Base-by-base conservation (phyloP, 345 rosid genomes). In the Luvunga scandens region DNA sequence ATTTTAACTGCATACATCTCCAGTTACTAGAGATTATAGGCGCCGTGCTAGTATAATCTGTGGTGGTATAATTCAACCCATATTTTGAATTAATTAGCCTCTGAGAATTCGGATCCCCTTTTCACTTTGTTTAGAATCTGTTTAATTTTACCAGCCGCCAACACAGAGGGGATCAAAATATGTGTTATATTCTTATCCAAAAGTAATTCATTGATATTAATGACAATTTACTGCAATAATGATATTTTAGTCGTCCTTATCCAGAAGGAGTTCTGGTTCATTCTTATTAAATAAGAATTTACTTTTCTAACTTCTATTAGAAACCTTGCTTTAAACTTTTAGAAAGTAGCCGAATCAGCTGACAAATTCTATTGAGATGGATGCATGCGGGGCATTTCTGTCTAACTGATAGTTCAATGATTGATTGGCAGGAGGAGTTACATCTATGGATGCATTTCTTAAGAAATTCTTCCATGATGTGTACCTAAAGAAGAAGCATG, bases 401-500 rank as follows among this genome's bases (percentile, higher is more conserved):
- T 4, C 22, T 56, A 13, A 56, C 12, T 42, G 22, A 42, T 18
- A 12, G 34, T 77, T 75, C 14, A 24, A 68, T 68, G 45, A 72
- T 76, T 66, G 25, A 72, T 76, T 66, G 25, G 67, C 93, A 92
- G 97, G 98, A 63, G 98, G 99, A 60, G 98, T 94, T 57, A 91
- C 97, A 48, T 91, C 97, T 8, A 91, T 88, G 94, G 90, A 96
- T 84, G 91, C 79, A 48, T 96, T 96, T 78, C 99, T 96, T 16
- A 28, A 70, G 57, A 78, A 90, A 69, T 96, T 96, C 73, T 94
- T 96, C 90, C 91, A 77, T 16, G 38, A 72, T 1, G 97, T 96
- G 14, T 91, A 88, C 76, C 75, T 79, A 71, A 90, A 84, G 73
- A 94, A 92, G 90, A 77, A 88, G 71, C 91, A 59, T 55, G 99